phyloP scores from a whole-genome alignment of 2,329 filamentous ascomycete species.

The Fusarium ambrosium region DNA sequence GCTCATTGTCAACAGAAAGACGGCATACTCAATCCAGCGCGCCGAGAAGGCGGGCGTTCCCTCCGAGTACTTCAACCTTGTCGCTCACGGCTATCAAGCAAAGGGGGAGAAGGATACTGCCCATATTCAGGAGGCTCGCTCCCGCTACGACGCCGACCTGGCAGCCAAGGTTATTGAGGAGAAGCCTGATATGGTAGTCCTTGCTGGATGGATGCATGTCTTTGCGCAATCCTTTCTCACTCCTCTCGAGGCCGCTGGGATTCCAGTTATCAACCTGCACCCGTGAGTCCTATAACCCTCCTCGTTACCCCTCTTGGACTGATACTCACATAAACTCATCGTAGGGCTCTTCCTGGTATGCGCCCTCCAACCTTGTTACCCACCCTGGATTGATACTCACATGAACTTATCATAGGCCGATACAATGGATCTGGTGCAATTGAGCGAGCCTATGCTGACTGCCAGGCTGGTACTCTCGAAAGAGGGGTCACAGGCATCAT shows the following conservation, averaged over 20 bases:
- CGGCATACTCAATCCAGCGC: conserved; percentile 59
- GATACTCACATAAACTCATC: conserved; percentile 19
- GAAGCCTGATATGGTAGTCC: conserved; percentile 79
- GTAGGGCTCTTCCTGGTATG: conserved; percentile 72
- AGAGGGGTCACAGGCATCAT: conserved; percentile 84
- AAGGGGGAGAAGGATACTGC: conserved; percentile 72
- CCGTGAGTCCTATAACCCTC: conserved; percentile 48
- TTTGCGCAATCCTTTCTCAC: conserved; percentile 77
- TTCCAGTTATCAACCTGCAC: conserved; percentile 86
- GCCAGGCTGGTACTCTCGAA: conserved; percentile 72
- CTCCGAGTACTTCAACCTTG: conserved; percentile 84
- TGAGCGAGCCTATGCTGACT: conserved; percentile 80
- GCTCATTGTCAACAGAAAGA: conserved; percentile 64
- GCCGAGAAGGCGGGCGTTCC: conserved; percentile 65
- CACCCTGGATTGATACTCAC: neutral
- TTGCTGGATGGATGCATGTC: conserved; percentile 90
- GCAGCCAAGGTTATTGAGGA: conserved; percentile 75
- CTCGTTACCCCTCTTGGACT: neutral
- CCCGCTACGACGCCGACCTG: conserved; percentile 81
- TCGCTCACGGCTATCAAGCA: conserved; percentile 74
- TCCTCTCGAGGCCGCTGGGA: conserved; percentile 71
- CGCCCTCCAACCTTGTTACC: neutral
- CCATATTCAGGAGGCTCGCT: conserved; percentile 68
- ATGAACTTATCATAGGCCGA: conserved; percentile 62
- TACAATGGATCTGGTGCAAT: conserved; percentile 86